Percentiles rank a stretch among this genome's conserved stretches.
Evolutionary conservation across 2,329 filamentous ascomycete genomes (phyloP).

Genomic region (Alternaria brassicae): DNA sequence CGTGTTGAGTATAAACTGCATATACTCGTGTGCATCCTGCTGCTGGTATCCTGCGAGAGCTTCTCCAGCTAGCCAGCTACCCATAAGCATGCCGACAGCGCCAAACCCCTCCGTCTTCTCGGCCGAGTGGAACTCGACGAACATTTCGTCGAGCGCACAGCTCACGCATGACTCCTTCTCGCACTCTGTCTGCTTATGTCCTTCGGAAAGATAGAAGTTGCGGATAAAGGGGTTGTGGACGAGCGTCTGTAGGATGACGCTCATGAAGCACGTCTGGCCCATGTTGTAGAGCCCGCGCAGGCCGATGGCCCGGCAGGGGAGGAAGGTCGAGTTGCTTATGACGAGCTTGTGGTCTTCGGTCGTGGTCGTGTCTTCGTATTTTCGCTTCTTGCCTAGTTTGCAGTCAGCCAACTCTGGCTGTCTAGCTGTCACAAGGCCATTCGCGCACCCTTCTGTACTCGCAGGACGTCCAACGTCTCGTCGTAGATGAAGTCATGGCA

Average conservation of each 20-base stretch:
- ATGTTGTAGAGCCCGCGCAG: conserved; percentile 95
- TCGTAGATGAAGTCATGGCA: conserved; percentile 86
- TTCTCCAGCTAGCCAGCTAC: conserved; percentile 84
- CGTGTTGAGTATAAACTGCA: conserved; percentile 92
- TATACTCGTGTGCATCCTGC: conserved; percentile 97
- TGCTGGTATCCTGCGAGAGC: conserved; percentile 82
- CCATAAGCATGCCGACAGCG: conserved; percentile 85
- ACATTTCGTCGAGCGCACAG: conserved; percentile 68
- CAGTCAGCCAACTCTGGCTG: conserved; percentile 32
- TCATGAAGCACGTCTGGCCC: conserved; percentile 98
- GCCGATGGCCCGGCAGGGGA: conserved; percentile 85
- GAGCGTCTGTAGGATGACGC: conserved; percentile 91
- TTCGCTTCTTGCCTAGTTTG: conserved; percentile 69
- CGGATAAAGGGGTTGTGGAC: conserved; percentile 91
- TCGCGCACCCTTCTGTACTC: conserved; percentile 70
- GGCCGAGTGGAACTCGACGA: conserved; percentile 69
- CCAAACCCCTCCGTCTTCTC: conserved; percentile 90
- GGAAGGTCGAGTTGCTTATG: conserved; percentile 75
- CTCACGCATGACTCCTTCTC: conserved; percentile 63
- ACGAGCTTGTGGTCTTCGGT: conserved; percentile 78
- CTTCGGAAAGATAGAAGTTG: conserved; percentile 90
- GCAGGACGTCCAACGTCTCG: conserved; percentile 77
- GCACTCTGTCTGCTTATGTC: conserved; percentile 82
- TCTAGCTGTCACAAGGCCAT: neutral
- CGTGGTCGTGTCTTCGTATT: conserved; percentile 70